Base-by-base conservation (phyloP, 805 yeast species). In the Saccharomyces eubayanus region DNA sequence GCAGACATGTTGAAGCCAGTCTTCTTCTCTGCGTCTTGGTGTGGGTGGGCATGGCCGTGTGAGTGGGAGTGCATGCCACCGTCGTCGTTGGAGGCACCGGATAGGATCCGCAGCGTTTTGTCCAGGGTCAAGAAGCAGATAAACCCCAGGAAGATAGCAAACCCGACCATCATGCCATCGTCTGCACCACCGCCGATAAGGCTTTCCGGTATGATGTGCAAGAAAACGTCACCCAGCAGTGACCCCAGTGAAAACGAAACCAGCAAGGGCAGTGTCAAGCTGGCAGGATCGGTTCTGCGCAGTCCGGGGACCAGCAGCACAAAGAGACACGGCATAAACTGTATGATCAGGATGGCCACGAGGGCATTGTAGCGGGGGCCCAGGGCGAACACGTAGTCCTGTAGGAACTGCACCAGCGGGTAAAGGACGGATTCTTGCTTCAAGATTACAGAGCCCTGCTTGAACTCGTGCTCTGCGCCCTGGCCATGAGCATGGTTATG, bases 211-310 rank as follows among this genome's bases (percentile, higher is more conserved):
- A 87, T 68, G 55, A 87, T 63, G 66, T 87, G 94, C 47, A 86
- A 65, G 57, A 87, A 84, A 1, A 85, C 82, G 64, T 86, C 92
- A 47, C 92, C 92, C 36, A 87, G 69, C 41, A 87, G 71, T 1
- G 91, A 87, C 47, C 94, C 94, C 49, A 83, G 77, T 12, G 92
- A 91, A 70, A 87, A 85, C 47, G 88, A 74, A 1, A 85, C 87
- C 53, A 86, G 67, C 28, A 79, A 64, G 9, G 81, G 73, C 40
- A 84, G 69, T 31, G 57, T 21, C 14, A 46, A n/a, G 47, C 55
- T 49, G 29, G 51, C 48, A 46, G 45, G 51, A 31, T 51, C 55
- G 30, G 51, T 46, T n/a, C 46, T 49, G 47, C 27, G 36, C n/a
- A 62, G 53, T 0, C 83, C 76, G 5, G 89, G 89, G 31, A 83